These are phyloP conservation scores for Lyophyllum shimeji DNA, from an alignment of 768 basidiomycete genomes.

Conservation along the genomic window DNA sequence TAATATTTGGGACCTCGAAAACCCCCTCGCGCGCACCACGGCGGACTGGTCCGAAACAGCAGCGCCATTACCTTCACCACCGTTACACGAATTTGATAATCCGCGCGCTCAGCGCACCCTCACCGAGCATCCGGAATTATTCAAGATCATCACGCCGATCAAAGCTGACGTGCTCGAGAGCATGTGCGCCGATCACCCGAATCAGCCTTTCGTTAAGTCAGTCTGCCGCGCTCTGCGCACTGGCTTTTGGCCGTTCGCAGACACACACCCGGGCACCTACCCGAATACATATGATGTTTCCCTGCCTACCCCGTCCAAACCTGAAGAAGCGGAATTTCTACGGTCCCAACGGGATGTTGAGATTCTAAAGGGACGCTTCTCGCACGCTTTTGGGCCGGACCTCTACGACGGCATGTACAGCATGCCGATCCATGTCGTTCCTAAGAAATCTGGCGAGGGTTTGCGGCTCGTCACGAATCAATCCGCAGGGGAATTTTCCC, in stretches of 20 bases:
- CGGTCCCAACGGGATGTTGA: conserved; percentile 25
- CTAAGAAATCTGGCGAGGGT: conserved; percentile 31
- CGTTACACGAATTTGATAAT: conserved; percentile 16
- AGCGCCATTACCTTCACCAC: conserved; percentile 13
- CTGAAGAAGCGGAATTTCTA: conserved; percentile 21
- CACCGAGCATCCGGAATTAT: conserved; percentile 19
- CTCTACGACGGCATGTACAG: conserved; percentile 45
- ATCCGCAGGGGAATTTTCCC: conserved; percentile 27
- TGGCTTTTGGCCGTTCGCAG: conserved; percentile 46
- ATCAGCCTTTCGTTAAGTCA: conserved; percentile 37
- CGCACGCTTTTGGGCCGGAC: conserved; percentile 29
- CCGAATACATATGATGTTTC: conserved; percentile 22
- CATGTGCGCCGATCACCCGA: conserved; percentile 32
- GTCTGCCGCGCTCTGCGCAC: conserved; percentile 26
- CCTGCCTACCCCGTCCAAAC: background rate
- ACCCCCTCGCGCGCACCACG: background rate
- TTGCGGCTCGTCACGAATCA: conserved; percentile 40
- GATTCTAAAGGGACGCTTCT: conserved; percentile 23
- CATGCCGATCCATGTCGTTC: conserved; percentile 37
- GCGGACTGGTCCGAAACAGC: conserved; percentile 21
- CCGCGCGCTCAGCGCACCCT: conserved; percentile 21
- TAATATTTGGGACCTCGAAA: background rate
- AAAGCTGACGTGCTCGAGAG: conserved; percentile 13
- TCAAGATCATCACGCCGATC: conserved; percentile 34
- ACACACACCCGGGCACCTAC: conserved; percentile 17